Evolutionary conservation across 2,329 filamentous ascomycete species (phyloP).

Genomic region (Fusarium palustre): DNA sequence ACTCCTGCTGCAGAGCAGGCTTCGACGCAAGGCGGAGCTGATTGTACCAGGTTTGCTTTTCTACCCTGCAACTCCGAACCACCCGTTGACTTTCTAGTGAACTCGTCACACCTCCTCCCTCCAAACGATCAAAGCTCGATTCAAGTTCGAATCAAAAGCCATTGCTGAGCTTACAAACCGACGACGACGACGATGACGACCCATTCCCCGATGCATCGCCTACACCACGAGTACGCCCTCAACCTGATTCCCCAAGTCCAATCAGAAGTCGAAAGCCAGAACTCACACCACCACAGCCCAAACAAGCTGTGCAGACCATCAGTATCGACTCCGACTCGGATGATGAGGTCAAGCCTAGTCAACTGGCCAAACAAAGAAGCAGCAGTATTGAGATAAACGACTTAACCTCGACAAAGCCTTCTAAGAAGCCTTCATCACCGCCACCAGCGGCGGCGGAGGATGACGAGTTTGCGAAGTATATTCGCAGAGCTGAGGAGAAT

Average conservation of each 20-base stretch:
- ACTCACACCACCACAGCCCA: slow-evolving; percentile 2
- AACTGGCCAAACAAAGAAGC: slow-evolving; percentile 1
- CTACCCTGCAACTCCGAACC: neutral
- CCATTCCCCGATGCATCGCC: slow-evolving; percentile 41
- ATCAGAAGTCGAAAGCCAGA: slow-evolving; percentile 18
- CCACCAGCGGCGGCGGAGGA: slow-evolving; percentile 42
- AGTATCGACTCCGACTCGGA: slow-evolving; percentile 53
- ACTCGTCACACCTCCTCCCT: slow-evolving; percentile 53
- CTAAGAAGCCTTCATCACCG: slow-evolving; percentile 13
- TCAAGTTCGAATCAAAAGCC: slow-evolving; percentile 38
- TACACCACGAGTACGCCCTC: slow-evolving; percentile 29
- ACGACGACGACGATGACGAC: slow-evolving; percentile 18
- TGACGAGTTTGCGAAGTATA: slow-evolving; percentile 60
- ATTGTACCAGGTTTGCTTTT: slow-evolving; percentile 40
- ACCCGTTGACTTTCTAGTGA: slow-evolving; percentile 46
- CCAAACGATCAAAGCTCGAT: slow-evolving; percentile 52
- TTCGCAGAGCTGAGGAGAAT: slow-evolving; percentile 55
- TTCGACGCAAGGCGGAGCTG: slow-evolving; percentile 19
- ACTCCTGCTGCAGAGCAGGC: slow-evolving; percentile 26
- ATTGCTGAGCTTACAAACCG: slow-evolving; percentile 28
- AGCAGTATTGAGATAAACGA: slow-evolving; percentile 32
- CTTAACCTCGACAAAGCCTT: slow-evolving; percentile 3
- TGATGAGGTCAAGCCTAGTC: slow-evolving; percentile 30
- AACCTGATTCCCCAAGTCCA: slow-evolving; percentile 12
- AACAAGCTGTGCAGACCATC: slow-evolving; percentile 14